Evolutionary conservation across 2,329 filamentous ascomycete genomes (phyloP).

Genomic region (Bipolaris gigantea): DNA sequence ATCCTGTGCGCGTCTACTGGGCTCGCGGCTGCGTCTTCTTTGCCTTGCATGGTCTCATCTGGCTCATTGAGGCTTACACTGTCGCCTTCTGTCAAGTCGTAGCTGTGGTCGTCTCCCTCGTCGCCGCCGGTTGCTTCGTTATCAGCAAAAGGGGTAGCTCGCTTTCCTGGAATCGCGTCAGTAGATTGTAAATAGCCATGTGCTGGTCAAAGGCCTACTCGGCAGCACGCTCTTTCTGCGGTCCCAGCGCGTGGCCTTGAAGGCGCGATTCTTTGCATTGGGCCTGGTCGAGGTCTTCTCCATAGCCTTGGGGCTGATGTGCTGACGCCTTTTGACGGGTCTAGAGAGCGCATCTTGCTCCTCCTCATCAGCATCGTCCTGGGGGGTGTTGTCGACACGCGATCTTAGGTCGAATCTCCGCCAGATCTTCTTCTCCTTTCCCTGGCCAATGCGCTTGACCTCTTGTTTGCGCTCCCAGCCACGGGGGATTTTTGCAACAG

Average conservation of each 20-base stretch:
- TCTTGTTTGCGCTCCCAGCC: slow-evolving; percentile 55
- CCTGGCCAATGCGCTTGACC: slow-evolving; percentile 42
- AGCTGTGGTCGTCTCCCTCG: slow-evolving; percentile 11
- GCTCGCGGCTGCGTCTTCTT: not conserved
- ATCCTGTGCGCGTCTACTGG: not conserved
- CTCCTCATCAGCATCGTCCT: slow-evolving; percentile 23
- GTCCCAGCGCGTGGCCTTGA: slow-evolving; percentile 44
- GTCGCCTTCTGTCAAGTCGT: slow-evolving; percentile 18
- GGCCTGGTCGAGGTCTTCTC: slow-evolving; percentile 25
- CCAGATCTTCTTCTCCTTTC: slow-evolving; percentile 52
- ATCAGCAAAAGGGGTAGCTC: slow-evolving; percentile 3
- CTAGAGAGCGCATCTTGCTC: slow-evolving; percentile 43
- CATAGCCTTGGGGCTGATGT: slow-evolving; percentile 40
- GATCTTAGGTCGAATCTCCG: slow-evolving; percentile 46
- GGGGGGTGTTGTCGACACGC: slow-evolving; percentile 19
- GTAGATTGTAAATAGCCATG: not conserved
- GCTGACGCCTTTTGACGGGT: slow-evolving; percentile 50
- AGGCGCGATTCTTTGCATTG: slow-evolving; percentile 34
- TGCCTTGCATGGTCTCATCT: slow-evolving; percentile 1
- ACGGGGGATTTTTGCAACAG: slow-evolving; percentile 48
- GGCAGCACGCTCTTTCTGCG: slow-evolving; percentile 40
- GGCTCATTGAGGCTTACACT: slow-evolving; percentile 15
- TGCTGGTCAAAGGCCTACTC: slow-evolving; percentile 23
- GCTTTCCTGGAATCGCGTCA: slow-evolving; percentile 35
- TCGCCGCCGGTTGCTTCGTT: slow-evolving; percentile 11